Evolutionary conservation across 208 protist genomes (phyloP), one percentile per base, ranked within the genome.

Genomic region (Vickermania ingenoplastis): DNA sequence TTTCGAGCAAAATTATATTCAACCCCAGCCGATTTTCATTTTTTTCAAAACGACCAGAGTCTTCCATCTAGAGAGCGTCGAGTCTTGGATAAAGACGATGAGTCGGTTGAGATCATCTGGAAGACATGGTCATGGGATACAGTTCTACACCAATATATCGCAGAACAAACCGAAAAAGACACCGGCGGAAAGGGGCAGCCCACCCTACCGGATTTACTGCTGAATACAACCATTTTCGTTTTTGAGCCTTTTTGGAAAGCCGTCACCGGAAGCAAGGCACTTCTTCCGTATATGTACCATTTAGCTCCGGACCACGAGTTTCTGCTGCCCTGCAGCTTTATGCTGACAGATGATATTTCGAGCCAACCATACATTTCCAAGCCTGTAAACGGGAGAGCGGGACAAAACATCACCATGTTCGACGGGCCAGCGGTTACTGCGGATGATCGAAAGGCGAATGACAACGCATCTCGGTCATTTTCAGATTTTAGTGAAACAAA

Each of bases 61-160:
- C 36, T 45, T 17, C 17, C 36, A n/a, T 17, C 36, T 45, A 7
- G 36, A 17, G 63, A 83, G 54, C 59, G 55, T 11, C 56, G 55
- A 7, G 83, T 93, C 51, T 61, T 86, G n/a, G 83, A 91, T 59
- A 53, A 60, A 22, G 81, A 91, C 22, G 71, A 73, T 3, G 81
- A 84, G 59, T 68, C 78, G 62, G 79, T 94, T 41, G 63, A 77
- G 29, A 54, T 91, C 57, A 83, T 94, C 57, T 94, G 81, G 83
- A 94, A 94, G 74, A 86, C 77, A 24, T 94, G 86, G 83, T 86
- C 79, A 26, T 94, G 86, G 81, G 81, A 83, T 61, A 91, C 83
- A 22, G 77, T 94, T 26, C 66, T 94, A 41, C 71, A 73, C 25
- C 73, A 87, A 57, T 86, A 84, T 56, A 52, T 53, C 30, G 7